These are phyloP conservation scores for Eucalyptus viminalis DNA, from an alignment of 345 rosid genomes.

Conservation along the genomic window DNA sequence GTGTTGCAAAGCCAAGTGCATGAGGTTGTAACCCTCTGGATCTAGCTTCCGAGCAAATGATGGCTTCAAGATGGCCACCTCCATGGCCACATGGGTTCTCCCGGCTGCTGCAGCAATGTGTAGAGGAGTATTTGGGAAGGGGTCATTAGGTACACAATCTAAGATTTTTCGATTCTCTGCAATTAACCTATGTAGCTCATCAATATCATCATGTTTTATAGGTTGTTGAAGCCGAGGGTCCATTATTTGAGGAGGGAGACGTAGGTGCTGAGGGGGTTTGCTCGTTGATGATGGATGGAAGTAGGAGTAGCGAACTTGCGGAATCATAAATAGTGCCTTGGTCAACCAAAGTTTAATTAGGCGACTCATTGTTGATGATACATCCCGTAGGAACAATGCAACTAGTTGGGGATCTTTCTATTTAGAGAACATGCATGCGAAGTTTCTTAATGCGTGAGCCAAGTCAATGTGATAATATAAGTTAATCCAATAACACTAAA, in stretches of 20 bases:
- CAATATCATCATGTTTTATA: neutral
- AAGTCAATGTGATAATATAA: no score
- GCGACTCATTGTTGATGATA: no score
- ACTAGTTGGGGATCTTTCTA: neutral
- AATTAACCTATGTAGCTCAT: neutral
- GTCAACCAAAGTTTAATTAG: no score
- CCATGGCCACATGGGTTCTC: neutral
- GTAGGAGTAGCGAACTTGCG: no score
- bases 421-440: neutral
- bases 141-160: neutral
- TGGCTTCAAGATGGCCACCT: neutral
- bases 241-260: neutral
- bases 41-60: neutral
- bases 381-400: neutral
- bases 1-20: neutral
- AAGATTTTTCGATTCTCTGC: no score
- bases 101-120: accelerated
- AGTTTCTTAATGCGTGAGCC: no score
- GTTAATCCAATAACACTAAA: no score
- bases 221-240: neutral
- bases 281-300: no score
- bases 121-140: neutral
- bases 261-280: no score
- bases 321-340: no score
- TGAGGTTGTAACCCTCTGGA: neutral